Percentiles rank a stretch among this genome's conserved stretches.
Conservation (phyloP, 2,329 filamentous ascomycete genomes). For the Pseudocercospora macadamiae region DNA sequence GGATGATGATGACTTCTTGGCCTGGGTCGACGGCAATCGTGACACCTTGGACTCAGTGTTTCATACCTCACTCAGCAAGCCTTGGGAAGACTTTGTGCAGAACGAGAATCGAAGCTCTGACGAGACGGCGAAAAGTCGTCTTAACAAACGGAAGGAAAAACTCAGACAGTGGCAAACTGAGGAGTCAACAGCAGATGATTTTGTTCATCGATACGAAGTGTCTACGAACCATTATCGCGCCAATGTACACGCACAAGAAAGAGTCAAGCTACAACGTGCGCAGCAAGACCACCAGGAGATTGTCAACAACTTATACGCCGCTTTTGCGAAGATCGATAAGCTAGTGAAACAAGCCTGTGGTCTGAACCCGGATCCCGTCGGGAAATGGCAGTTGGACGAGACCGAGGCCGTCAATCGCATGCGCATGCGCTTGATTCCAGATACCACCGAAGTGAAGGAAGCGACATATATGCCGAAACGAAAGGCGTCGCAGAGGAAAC, state of each 20-base stretch:
- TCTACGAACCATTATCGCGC: constrained; percentile 90
- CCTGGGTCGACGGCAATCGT: constrained; percentile 84
- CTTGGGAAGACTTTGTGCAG: constrained; percentile 86
- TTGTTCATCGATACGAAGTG: constrained; percentile 79
- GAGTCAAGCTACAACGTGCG: constrained; percentile 85
- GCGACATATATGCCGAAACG: constrained; percentile 80
- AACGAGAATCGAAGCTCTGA: constrained; percentile 79
- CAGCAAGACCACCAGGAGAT: constrained; percentile 95
- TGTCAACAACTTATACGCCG: constrained; percentile 72
- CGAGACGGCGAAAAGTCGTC: constrained; percentile 70
- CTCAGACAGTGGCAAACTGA: constrained; percentile 79
- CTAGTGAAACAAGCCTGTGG: constrained; percentile 79
- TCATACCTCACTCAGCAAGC: constrained; percentile 75
- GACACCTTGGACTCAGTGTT: constrained; percentile 80
- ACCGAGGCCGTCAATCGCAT: constrained; percentile 96
- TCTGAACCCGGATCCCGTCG: constrained; percentile 69
- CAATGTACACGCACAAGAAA: constrained; percentile 90
- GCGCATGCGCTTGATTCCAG: constrained; percentile 83
- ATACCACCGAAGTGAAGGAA: constrained; percentile 68
- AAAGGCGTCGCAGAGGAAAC: constrained; percentile 58
- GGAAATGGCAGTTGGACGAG: constrained; percentile 90
- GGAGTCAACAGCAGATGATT: constrained; percentile 68
- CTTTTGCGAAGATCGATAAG: constrained; percentile 76
- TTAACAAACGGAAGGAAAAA: constrained; percentile 77
- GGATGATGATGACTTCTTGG: constrained; percentile 84